These are phyloP conservation scores for Cymodocea nodosa DNA, from an alignment of 116 monocot species.

Conservation along the genomic window DNA sequence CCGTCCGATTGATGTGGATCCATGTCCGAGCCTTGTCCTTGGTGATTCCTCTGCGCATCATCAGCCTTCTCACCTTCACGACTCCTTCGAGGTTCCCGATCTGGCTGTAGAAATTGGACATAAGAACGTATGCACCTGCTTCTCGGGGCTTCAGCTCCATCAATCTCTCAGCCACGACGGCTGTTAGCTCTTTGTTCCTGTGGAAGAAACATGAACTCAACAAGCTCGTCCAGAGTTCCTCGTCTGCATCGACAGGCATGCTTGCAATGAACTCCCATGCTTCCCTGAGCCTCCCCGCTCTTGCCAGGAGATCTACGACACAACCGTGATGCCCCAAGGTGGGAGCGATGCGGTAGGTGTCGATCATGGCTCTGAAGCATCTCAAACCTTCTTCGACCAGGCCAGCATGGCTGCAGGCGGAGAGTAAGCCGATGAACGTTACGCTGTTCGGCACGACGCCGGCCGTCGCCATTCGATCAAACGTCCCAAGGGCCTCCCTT, in stretches of 20 bases:
- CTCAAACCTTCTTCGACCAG: conserved; percentile 21
- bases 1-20: conserved; percentile 7
- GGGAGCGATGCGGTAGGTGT: conserved; percentile 13
- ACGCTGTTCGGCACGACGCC: conserved; percentile 16
- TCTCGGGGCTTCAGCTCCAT: conserved; percentile 5
- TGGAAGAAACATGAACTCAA: conserved; percentile 11
- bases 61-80: conserved; percentile 5
- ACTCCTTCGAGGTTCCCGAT: conserved; percentile 5
- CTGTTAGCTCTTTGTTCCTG: conserved; percentile 4
- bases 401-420: conserved; percentile 31
- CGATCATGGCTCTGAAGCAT: conserved; percentile 15
- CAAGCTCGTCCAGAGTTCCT: conserved; percentile 6
- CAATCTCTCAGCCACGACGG: background rate
- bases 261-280: conserved; percentile 21
- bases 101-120: conserved; percentile 12
- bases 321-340: conserved; percentile 39
- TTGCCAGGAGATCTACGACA: conserved; percentile 38
- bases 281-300: conserved; percentile 32
- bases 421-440: conserved; percentile 22
- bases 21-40: conserved; percentile 7
- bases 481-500: conserved; percentile 21
- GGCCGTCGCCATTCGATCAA: conserved; percentile 17
- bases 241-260: conserved; percentile 18
- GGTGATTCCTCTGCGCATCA: background rate
- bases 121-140: conserved; percentile 2